phyloP scores from a whole-genome alignment of 163 green algal genomes.

The Coccomyxa subellipsoidea region DNA sequence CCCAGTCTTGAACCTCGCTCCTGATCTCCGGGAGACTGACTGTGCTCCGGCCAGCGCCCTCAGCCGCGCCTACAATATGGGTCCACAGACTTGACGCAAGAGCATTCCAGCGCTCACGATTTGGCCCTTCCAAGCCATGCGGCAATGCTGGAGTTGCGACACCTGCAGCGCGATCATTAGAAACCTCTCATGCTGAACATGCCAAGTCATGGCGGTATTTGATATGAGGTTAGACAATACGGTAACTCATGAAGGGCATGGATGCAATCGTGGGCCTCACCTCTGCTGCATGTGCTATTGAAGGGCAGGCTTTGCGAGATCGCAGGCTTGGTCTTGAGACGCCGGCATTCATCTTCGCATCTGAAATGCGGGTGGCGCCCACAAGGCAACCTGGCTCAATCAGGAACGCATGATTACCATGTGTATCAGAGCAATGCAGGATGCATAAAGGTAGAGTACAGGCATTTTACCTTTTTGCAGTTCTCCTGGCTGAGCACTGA shows the following conservation, averaged over 20 bases:
- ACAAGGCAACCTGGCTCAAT: background rate
- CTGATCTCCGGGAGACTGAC: background rate
- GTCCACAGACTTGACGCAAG: background rate
- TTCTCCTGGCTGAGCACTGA: background rate
- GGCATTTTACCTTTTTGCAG: background rate
- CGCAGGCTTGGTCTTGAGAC: background rate
- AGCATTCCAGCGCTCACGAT: background rate
- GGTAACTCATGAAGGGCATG: background rate
- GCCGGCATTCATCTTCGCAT: conserved; percentile 2
- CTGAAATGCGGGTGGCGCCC: background rate
- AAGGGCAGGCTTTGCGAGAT: background rate
- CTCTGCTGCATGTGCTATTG: background rate
- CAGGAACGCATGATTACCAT: background rate
- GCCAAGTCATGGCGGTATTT: too few species aligned
- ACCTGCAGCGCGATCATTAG: background rate
- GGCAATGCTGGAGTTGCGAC: background rate
- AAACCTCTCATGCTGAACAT: background rate
- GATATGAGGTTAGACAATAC: too few species aligned
- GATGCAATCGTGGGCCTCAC: background rate
- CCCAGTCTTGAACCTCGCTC: background rate
- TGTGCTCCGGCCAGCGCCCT: background rate
- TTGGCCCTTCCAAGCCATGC: background rate
- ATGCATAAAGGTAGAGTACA: background rate
- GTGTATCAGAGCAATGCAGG: background rate
- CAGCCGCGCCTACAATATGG: background rate